These are phyloP conservation scores for Mycena sp. DNA, from an alignment of 1,284 basidiomycete species.

Conservation along the genomic window DNA sequence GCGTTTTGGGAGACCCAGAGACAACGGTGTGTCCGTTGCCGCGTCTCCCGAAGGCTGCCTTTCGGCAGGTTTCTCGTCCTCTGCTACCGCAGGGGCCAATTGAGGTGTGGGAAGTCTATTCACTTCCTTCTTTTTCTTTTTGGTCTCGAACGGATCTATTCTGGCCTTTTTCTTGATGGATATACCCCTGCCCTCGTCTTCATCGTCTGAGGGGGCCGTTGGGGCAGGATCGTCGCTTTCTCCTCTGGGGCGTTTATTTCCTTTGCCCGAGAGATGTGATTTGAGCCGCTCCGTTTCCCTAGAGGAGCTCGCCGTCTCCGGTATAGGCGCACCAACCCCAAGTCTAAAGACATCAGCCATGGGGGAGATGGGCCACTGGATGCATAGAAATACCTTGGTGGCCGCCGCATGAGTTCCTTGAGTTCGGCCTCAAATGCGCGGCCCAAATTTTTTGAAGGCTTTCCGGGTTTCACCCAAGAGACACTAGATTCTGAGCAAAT, in stretches of 20 bases:
- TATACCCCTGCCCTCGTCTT: slow-evolving; percentile 65
- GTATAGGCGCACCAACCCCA: slow-evolving; percentile 72
- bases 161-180: slow-evolving; percentile 66
- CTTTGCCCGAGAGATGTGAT: slow-evolving; percentile 60
- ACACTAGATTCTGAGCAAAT: slow-evolving; percentile 74
- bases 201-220: slow-evolving; percentile 51
- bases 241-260: slow-evolving; percentile 57
- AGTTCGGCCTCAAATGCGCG: slow-evolving; percentile 64
- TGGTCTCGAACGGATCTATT: slow-evolving; percentile 62
- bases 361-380: slow-evolving; percentile 5
- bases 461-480: slow-evolving; percentile 73
- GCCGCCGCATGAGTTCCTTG: slow-evolving; percentile 70
- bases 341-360: slow-evolving; percentile 52
- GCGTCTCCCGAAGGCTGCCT: not conserved
- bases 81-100: not conserved
- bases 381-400: slow-evolving; percentile 62
- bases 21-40: not conserved
- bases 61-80: not conserved
- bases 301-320: slow-evolving; percentile 52
- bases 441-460: slow-evolving; percentile 41
- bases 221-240: slow-evolving; percentile 40
- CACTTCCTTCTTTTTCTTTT: slow-evolving; percentile 46
- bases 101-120: not conserved
- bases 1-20: no score
- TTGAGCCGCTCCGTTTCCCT: slow-evolving; percentile 64